phyloP scores from a whole-genome alignment of 495 filamentous ascomycete genomes.

The Diplogelasinospora grovesii region DNA sequence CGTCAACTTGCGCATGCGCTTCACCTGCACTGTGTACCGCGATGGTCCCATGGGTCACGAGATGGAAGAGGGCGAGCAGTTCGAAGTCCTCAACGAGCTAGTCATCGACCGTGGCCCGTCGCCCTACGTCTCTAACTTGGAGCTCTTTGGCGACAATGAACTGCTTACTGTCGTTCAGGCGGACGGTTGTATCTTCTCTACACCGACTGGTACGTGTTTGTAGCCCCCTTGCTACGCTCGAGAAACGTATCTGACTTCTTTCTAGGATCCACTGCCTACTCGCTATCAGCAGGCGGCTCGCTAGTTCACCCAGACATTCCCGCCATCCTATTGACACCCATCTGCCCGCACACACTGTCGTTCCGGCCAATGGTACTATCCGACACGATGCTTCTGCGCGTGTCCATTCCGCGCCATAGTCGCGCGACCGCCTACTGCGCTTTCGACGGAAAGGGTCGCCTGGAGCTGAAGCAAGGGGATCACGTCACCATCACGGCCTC shows the following conservation, averaged over 20 bases:
- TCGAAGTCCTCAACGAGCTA: conserved; percentile 93
- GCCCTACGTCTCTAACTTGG: conserved; percentile 92
- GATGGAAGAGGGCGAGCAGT: conserved; percentile 73
- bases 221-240: no score
- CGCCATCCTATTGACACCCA: conserved; percentile 93
- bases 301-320: conserved; percentile 96
- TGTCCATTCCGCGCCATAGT: conserved; percentile 75
- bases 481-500: conserved; percentile 90
- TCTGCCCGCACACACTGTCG: conserved; percentile 92
- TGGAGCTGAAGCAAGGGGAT: conserved; percentile 87
- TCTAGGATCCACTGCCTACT: conserved; percentile 83
- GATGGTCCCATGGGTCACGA: conserved; percentile 39
- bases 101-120: conserved; percentile 96
- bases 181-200: conserved; percentile 95
- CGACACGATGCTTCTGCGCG: conserved; percentile 81
- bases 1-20: conserved; percentile 93
- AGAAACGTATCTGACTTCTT: background rate
- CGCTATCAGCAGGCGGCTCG: conserved; percentile 88
- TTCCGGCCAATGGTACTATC: conserved; percentile 99
- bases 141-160: conserved; percentile 89
- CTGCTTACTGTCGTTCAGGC: conserved; percentile 91
- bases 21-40: conserved; percentile 93
- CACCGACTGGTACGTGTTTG: conserved; percentile 64
- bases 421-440: conserved; percentile 91
- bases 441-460: conserved; percentile 91